Evolutionary conservation across 345 rosid genomes (phyloP).

Genomic region (Psidium friedrichsthalianum): DNA sequence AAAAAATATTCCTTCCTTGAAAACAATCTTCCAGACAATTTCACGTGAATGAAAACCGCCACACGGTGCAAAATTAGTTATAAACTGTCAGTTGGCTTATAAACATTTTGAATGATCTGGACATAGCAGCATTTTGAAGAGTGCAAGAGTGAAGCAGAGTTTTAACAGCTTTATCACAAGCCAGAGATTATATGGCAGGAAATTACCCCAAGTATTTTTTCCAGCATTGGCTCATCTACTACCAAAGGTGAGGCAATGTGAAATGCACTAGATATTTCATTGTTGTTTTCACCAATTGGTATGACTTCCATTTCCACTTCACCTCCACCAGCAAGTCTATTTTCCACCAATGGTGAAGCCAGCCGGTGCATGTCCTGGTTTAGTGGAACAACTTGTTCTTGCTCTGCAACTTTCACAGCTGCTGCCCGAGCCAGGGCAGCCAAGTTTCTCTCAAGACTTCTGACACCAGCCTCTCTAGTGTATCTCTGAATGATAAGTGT

Average conservation of each 20-base stretch:
- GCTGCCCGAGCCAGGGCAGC: constrained; percentile 98
- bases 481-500: constrained; percentile 79
- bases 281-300: constrained; percentile 74
- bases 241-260: constrained; percentile 58
- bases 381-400: constrained; percentile 62
- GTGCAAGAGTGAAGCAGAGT: neutral
- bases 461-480: constrained; percentile 97
- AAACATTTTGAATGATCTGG: neutral
- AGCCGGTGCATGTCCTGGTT: constrained; percentile 70
- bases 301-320: constrained; percentile 99
- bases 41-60: neutral
- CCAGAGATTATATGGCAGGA: neutral
- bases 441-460: constrained; percentile 80
- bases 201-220: constrained; percentile 88
- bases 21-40: neutral
- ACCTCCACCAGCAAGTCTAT: constrained; percentile 78
- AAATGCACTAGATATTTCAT: constrained; percentile 64
- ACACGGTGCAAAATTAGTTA: neutral
- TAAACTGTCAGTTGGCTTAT: neutral
- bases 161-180: neutral
- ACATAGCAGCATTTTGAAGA: neutral
- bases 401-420: constrained; percentile 86
- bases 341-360: constrained; percentile 67
- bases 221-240: constrained; percentile 85
- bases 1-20: neutral